A percentile compares a stretch with the other conserved stretches of the same genome.
Evolutionary conservation across 176 grass and related monocot species (phyloP).

Genomic region (Echinochloa phyllopogon): DNA sequence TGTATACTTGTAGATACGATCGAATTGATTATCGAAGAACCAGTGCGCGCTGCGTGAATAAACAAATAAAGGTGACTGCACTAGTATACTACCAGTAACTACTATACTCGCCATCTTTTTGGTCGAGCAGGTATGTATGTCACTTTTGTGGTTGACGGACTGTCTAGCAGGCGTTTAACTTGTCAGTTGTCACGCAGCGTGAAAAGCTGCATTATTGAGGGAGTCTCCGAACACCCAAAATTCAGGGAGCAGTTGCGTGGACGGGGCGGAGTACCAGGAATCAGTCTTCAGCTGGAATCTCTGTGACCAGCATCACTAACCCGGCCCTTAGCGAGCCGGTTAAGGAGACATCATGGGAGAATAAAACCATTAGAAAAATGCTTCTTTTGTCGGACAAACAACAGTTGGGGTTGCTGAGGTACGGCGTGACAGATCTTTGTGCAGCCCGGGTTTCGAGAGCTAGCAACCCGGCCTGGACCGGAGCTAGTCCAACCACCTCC

Average conservation of each 20-base stretch:
- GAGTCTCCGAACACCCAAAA: neutral
- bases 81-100: neutral
- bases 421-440: neutral
- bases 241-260: neutral
- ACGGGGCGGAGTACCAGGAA: neutral
- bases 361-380: neutral
- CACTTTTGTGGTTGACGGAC: neutral
- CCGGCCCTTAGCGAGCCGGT: neutral
- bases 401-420: neutral
- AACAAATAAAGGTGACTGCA: neutral
- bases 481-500: slow-evolving; percentile 11
- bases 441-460: neutral
- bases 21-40: neutral
- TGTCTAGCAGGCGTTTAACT: neutral
- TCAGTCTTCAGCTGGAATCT: neutral
- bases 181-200: neutral
- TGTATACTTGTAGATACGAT: neutral
- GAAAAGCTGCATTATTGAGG: neutral
- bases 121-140: neutral
- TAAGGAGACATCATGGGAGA: slow-evolving; percentile 22
- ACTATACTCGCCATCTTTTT: neutral
- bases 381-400: neutral
- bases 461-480: neutral
- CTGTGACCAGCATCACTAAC: neutral
- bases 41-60: neutral